Conservation (phyloP, 1,139 yeast genomes). For the Zygosaccharomyces pseudobailii region DNA sequence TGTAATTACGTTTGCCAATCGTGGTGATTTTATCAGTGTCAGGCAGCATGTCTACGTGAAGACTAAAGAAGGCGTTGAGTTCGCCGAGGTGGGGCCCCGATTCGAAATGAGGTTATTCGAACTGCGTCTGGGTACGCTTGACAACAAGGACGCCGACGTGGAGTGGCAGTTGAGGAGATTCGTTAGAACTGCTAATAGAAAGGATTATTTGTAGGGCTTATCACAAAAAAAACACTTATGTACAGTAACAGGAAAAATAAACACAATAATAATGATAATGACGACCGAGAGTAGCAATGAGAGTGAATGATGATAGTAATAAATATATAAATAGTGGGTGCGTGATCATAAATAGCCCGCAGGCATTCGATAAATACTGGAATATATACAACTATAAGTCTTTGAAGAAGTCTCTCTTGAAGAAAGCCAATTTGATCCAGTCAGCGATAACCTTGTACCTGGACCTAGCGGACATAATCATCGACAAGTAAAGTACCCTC, state of each 20-base stretch:
- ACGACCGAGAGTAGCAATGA: too few species aligned
- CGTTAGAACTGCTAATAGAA: conserved; percentile 90
- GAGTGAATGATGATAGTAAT: too few species aligned
- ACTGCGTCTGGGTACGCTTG: conserved; percentile 81
- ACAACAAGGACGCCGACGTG: conserved; percentile 94
- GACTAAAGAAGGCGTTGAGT: conserved; percentile 82
- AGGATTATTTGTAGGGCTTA: conserved; percentile 57
- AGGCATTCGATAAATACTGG: not conserved
- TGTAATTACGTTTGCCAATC: conserved; percentile 85
- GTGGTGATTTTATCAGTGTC: conserved; percentile 86
- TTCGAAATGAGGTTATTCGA: conserved; percentile 94
- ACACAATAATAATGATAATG: too few species aligned
- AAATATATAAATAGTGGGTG: too few species aligned
- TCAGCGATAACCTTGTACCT: conserved; percentile 81
- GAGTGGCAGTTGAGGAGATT: conserved; percentile 95
- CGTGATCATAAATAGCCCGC: too few species aligned
- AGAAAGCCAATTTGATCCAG: conserved; percentile 82
- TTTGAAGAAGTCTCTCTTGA: conserved; percentile 75
- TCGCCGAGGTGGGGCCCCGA: conserved; percentile 97
- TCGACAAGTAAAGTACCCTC: conserved; percentile 87
- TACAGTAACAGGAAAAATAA: too few species aligned
- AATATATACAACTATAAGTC: conserved; percentile 30
- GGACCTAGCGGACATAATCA: conserved; percentile 87
- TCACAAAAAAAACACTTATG: too few species aligned
- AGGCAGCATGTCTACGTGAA: conserved; percentile 92